phyloP scores from a whole-genome alignment of 805 yeast species.

The Phaffomyces opuntiae region DNA sequence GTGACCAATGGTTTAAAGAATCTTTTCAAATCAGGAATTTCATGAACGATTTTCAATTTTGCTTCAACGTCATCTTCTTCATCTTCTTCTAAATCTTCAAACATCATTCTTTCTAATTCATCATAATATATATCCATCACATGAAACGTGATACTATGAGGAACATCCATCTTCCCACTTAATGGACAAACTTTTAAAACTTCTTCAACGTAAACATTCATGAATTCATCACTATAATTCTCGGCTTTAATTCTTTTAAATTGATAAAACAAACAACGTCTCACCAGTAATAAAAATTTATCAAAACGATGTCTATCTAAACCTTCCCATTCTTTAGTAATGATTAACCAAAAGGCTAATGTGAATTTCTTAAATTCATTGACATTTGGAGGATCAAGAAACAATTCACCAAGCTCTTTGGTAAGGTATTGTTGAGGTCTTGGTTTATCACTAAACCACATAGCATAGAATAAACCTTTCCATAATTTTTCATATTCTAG shows the following conservation, averaged over 20 bases:
- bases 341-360: slow-evolving; percentile 74
- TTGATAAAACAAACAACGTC: slow-evolving; percentile 65
- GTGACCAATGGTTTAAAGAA: slow-evolving; percentile 56
- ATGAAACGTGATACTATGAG: slow-evolving; percentile 79
- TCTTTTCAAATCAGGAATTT: slow-evolving; percentile 41
- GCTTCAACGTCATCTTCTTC: slow-evolving; percentile 27
- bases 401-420: slow-evolving; percentile 55
- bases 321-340: slow-evolving; percentile 73
- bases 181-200: slow-evolving; percentile 36
- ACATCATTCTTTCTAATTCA: slow-evolving; percentile 67
- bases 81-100: slow-evolving; percentile 40
- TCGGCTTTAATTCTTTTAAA: slow-evolving; percentile 47
- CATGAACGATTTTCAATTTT: slow-evolving; percentile 30
- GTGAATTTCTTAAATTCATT: slow-evolving; percentile 45
- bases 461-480: slow-evolving; percentile 91
- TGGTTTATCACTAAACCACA: slow-evolving; percentile 97
- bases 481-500: slow-evolving; percentile 67
- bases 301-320: slow-evolving; percentile 83
- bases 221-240: slow-evolving; percentile 46
- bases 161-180: slow-evolving; percentile 51
- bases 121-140: slow-evolving; percentile 77
- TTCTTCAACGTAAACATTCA: slow-evolving; percentile 39
- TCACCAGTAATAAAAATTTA: slow-evolving; percentile 73
- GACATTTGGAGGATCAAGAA: slow-evolving; percentile 32
- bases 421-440: slow-evolving; percentile 86